Percentiles rank a stretch among this genome's conserved stretches.
Conservation (phyloP, 2,329 filamentous ascomycete species). For the Fusarium sp. region DNA sequence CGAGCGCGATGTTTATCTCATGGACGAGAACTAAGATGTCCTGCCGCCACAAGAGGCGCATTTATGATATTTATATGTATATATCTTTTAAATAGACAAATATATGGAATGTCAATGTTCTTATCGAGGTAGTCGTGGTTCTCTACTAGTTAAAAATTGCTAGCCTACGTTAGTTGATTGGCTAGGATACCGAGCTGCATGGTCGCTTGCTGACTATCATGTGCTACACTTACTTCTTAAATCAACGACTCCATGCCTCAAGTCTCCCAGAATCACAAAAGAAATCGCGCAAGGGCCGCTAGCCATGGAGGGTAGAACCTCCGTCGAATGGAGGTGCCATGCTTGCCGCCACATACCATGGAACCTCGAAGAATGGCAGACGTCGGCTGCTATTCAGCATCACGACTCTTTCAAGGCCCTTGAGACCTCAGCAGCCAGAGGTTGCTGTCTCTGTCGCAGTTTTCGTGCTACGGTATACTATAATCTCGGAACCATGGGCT, state of each 20-base stretch:
- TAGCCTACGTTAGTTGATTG: neutral
- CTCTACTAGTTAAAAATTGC: neutral
- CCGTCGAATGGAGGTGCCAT: neutral
- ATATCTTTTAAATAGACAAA: neutral
- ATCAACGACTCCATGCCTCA: too few species aligned
- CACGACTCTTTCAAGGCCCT: neutral
- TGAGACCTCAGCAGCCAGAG: neutral
- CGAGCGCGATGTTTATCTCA: constrained; percentile 37
- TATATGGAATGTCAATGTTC: rapidly evolving
- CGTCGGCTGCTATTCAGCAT: neutral
- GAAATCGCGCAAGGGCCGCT: too few species aligned
- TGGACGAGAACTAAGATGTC: constrained; percentile 20
- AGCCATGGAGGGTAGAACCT: neutral
- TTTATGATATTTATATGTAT: neutral
- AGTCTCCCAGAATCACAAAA: neutral
- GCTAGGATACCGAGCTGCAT: neutral
- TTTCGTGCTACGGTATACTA: neutral
- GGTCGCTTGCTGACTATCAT: neutral
- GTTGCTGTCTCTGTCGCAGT: neutral
- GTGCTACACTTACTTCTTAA: neutral
- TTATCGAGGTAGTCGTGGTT: neutral
- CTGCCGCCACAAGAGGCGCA: rapidly evolving
- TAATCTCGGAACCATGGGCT: neutral
- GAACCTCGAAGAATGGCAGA: neutral
- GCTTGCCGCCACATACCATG: neutral